These are phyloP conservation scores for Xerocomellus intermedius DNA, from an alignment of 768 basidiomycete species.

Conservation along the genomic window DNA sequence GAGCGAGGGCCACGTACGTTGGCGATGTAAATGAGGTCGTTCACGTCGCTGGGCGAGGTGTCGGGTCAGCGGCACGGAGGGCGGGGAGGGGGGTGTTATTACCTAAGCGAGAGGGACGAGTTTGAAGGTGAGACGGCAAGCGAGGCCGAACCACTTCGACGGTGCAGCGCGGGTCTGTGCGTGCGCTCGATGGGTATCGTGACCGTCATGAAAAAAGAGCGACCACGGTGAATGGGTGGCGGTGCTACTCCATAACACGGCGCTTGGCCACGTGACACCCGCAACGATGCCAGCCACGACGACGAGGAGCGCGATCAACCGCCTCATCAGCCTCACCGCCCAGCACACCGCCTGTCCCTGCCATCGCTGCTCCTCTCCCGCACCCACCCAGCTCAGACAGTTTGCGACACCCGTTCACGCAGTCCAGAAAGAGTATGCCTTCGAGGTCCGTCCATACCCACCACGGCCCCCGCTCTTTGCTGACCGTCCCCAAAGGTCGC, in stretches of 20 bases:
- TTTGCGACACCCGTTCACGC: constrained; percentile 75
- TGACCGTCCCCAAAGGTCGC: constrained; percentile 54
- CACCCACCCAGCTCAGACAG: constrained; percentile 59
- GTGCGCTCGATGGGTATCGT: constrained; percentile 48
- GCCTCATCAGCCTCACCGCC: constrained; percentile 67
- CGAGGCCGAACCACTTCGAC: constrained; percentile 35
- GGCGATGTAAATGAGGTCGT: constrained; percentile 77
- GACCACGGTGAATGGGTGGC: constrained; percentile 10
- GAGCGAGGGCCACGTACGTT: constrained; percentile 50
- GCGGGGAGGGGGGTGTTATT: neutral
- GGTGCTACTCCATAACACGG: constrained; percentile 4
- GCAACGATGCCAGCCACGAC: constrained; percentile 41
- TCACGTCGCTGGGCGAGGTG: constrained; percentile 51
- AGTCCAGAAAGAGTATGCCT: constrained; percentile 86
- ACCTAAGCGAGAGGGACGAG: constrained; percentile 25
- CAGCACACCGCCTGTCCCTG: constrained; percentile 79
- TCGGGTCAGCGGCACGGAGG: constrained; percentile 1
- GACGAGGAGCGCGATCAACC: constrained; percentile 62
- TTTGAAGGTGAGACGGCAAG: constrained; percentile 26
- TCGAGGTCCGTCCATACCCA: constrained; percentile 54
- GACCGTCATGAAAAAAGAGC: constrained; percentile 37
- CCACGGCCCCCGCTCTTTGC: neutral
- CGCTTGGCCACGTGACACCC: constrained; percentile 3
- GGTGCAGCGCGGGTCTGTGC: constrained; percentile 35
- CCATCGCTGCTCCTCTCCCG: constrained; percentile 57